Percentiles rank a stretch among this genome's conserved stretches.
Evolutionary conservation across 2,329 filamentous ascomycete species (phyloP).

Genomic region (Chaetomiaceae sp.): DNA sequence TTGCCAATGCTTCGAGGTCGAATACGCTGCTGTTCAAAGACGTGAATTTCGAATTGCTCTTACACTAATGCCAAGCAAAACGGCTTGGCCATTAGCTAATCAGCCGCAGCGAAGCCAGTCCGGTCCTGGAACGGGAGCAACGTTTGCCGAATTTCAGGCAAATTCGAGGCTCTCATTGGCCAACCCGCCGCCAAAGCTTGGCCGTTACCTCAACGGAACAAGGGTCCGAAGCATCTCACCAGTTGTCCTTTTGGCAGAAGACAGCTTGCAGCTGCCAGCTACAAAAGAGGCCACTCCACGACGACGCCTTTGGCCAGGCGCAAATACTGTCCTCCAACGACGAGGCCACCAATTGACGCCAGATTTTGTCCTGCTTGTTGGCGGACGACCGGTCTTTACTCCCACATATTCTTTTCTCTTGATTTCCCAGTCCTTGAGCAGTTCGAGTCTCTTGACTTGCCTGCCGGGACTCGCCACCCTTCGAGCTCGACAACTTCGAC

Average conservation of each 20-base stretch:
- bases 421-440: not conserved
- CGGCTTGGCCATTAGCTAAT: slow-evolving; percentile 19
- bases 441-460: not conserved
- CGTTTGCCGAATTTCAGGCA: not conserved
- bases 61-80: slow-evolving; percentile 8
- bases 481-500: too few species aligned
- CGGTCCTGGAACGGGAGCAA: slow-evolving; percentile 4
- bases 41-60: too few species aligned
- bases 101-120: slow-evolving; percentile 1
- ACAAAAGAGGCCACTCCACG: slow-evolving; percentile 2
- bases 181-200: slow-evolving; percentile 2
- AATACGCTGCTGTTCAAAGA: too few species aligned
- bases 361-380: slow-evolving; percentile 3
- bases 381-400: not conserved
- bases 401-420: not conserved
- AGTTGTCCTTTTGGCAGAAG: slow-evolving; percentile 28
- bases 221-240: slow-evolving; percentile 20
- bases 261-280: slow-evolving; percentile 20
- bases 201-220: slow-evolving; percentile 21
- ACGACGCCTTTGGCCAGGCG: slow-evolving; percentile 8
- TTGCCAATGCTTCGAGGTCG: too few species aligned
- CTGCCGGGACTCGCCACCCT: not conserved
- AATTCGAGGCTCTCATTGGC: slow-evolving; percentile 14
- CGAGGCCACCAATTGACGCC: slow-evolving; percentile 12
- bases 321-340: slow-evolving; percentile 3